phyloP scores from a whole-genome alignment of 2,329 filamentous ascomycete genomes.

The Chaetomium olivaceum region DNA sequence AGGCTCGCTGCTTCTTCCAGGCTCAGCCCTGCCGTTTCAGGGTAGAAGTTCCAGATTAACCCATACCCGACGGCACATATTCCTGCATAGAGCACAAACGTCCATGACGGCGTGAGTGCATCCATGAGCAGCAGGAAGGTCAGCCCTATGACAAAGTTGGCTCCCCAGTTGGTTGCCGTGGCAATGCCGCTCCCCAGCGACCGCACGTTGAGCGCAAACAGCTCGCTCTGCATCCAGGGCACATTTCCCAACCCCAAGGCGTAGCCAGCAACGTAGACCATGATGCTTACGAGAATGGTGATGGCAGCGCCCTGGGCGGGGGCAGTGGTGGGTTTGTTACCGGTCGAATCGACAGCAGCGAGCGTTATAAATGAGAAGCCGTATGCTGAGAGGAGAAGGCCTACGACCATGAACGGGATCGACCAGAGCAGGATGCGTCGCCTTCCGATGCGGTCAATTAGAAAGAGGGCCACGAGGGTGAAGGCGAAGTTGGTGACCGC shows the following conservation, averaged over 20 bases:
- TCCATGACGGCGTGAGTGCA: slow-evolving; percentile 67
- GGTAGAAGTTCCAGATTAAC: slow-evolving; percentile 73
- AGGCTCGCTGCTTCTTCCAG: slow-evolving; percentile 77
- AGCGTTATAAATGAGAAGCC: slow-evolving; percentile 69
- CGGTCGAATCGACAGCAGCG: slow-evolving; percentile 30
- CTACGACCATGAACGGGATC: slow-evolving; percentile 78
- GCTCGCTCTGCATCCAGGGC: slow-evolving; percentile 93
- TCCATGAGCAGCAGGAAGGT: slow-evolving; percentile 91
- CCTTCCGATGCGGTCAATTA: slow-evolving; percentile 79
- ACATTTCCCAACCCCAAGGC: slow-evolving; percentile 88
- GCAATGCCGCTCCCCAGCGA: slow-evolving; percentile 70
- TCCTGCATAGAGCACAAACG: slow-evolving; percentile 76
- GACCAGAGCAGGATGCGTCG: slow-evolving; percentile 79
- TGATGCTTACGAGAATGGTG: slow-evolving; percentile 72
- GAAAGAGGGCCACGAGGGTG: slow-evolving; percentile 69
- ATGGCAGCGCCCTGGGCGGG: slow-evolving; percentile 43
- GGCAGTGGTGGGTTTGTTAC: slow-evolving; percentile 10
- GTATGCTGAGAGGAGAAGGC: slow-evolving; percentile 68
- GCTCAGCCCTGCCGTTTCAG: slow-evolving; percentile 79
- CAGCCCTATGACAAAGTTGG: slow-evolving; percentile 82
- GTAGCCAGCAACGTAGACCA: slow-evolving; percentile 82
- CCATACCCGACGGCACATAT: slow-evolving; percentile 70
- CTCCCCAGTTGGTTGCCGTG: slow-evolving; percentile 82
- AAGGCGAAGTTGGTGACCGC: slow-evolving; percentile 82
- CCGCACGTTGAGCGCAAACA: slow-evolving; percentile 77